A percentile compares a stretch with the other conserved stretches of the same genome.
These are phyloP conservation scores for Hypsizygus marmoreus DNA, from an alignment of 768 basidiomycete genomes.

Conservation along the genomic window DNA sequence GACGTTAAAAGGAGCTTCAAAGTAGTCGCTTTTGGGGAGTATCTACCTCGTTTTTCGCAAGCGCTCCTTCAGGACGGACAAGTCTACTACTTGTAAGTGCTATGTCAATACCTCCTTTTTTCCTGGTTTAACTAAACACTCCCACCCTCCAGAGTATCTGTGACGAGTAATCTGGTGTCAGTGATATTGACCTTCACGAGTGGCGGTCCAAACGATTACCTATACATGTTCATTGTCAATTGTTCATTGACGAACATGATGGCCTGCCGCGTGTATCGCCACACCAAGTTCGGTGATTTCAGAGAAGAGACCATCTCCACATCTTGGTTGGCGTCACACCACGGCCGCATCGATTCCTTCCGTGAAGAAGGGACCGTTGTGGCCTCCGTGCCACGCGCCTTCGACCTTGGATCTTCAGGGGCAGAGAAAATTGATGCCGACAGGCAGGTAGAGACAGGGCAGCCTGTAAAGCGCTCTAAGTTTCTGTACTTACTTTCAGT, in stretches of 20 bases:
- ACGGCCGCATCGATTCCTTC: slow-evolving; percentile 5
- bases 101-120: background rate
- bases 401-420: too few relatives aligned
- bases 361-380: too few relatives aligned
- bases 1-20: slow-evolving; percentile 14
- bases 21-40: slow-evolving; percentile 23
- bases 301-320: slow-evolving; percentile 7
- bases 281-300: slow-evolving; percentile 13
- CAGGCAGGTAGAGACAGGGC: too few relatives aligned
- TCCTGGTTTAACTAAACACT: background rate
- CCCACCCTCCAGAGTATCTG: slow-evolving; percentile 10
- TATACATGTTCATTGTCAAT: slow-evolving; percentile 11
- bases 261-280: slow-evolving; percentile 16
- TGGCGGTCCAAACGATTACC: slow-evolving; percentile 9
- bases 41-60: slow-evolving; percentile 24
- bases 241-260: slow-evolving; percentile 17
- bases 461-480: too few relatives aligned
- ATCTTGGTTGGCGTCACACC: slow-evolving; percentile 8
- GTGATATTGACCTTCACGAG: slow-evolving; percentile 5
- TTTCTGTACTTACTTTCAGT: too few relatives aligned
- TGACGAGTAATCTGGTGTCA: slow-evolving; percentile 11
- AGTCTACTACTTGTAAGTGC: slow-evolving; percentile 35
- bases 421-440: too few relatives aligned
- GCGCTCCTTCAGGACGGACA: slow-evolving; percentile 32
- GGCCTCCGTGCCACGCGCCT: too few relatives aligned